phyloP scores from a whole-genome alignment of 805 yeast species.

The Zygotorulaspora danielsina region DNA sequence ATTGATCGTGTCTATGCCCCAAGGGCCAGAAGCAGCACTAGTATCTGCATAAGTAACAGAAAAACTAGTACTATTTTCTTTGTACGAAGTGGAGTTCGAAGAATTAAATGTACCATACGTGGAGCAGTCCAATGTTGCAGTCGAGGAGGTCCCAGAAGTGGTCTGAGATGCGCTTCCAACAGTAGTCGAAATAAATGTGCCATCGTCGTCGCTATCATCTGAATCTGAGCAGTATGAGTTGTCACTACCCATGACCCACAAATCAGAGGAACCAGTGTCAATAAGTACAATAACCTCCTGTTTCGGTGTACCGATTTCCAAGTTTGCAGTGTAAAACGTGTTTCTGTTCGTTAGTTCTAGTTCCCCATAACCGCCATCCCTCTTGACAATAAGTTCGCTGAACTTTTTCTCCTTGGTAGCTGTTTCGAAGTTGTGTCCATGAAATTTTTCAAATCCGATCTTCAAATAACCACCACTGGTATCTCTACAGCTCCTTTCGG shows the following conservation, averaged over 20 bases:
- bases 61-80: constrained; percentile 37
- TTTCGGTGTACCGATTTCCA: constrained; percentile 49
- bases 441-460: constrained; percentile 24
- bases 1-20: constrained; percentile 52
- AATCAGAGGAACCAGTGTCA: constrained; percentile 68
- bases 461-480: constrained; percentile 7
- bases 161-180: constrained; percentile 6
- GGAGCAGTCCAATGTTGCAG: constrained; percentile 38
- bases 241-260: constrained; percentile 47
- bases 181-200: constrained; percentile 22
- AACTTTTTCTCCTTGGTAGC: constrained; percentile 11
- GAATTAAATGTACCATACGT: constrained; percentile 37
- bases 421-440: constrained; percentile 22
- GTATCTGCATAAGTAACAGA: constrained; percentile 51
- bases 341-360: constrained; percentile 35
- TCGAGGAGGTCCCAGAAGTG: constrained; percentile 7
- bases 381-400: constrained; percentile 11
- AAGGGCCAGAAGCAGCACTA: constrained; percentile 41
- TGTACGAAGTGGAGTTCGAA: constrained; percentile 22
- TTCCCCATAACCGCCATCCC: constrained; percentile 14
- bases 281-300: constrained; percentile 48
- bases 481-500: not conserved
- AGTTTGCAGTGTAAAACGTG: constrained; percentile 42
- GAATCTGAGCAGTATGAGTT: constrained; percentile 44
- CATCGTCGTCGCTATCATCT: constrained; percentile 2